Percentiles rank a stretch among this genome's conserved stretches.
Evolutionary conservation across 495 filamentous ascomycete species (phyloP).

Genomic region (Neurospora sp.): DNA sequence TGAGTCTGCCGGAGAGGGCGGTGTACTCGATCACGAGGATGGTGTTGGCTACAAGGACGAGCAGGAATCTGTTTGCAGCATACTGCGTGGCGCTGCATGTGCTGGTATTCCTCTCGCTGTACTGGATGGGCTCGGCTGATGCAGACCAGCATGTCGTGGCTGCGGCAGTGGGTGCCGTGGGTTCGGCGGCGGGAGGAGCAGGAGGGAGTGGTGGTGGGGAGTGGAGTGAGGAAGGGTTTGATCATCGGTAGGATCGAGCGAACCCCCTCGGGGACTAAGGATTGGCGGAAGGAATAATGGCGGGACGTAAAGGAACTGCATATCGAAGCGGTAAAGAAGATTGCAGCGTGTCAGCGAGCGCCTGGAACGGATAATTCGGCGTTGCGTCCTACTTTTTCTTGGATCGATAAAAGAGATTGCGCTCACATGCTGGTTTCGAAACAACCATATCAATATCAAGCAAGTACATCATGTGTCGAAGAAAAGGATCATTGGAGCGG

Average conservation of each 20-base stretch:
- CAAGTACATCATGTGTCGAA: neutral
- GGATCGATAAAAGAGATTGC: neutral
- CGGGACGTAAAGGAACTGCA: neutral
- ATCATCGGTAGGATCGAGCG: slow-evolving; percentile 14
- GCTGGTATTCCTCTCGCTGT: slow-evolving; percentile 76
- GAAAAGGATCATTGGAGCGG: neutral
- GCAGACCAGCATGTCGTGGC: slow-evolving; percentile 23
- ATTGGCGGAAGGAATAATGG: neutral
- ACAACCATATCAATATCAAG: neutral
- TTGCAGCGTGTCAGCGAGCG: neutral
- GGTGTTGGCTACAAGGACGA: slow-evolving; percentile 80
- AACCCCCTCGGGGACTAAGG: neutral
- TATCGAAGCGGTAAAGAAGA: neutral
- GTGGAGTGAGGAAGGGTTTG: slow-evolving; percentile 33
- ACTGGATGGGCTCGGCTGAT: slow-evolving; percentile 58
- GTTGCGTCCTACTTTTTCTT: neutral
- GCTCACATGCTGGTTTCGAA: neutral
- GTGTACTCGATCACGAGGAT: slow-evolving; percentile 87
- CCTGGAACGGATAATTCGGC: neutral
- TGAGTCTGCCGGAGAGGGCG: slow-evolving; percentile 81
- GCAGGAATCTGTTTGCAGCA: slow-evolving; percentile 87
- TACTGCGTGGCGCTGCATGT: slow-evolving; percentile 88
- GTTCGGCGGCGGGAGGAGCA: slow-evolving; percentile 7
- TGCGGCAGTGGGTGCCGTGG: slow-evolving; percentile 13
- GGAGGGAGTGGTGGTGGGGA: slow-evolving; percentile 11